Evolutionary conservation across 1,284 basidiomycete genomes (phyloP).

Genomic region (Apiotrichum brassicae): DNA sequence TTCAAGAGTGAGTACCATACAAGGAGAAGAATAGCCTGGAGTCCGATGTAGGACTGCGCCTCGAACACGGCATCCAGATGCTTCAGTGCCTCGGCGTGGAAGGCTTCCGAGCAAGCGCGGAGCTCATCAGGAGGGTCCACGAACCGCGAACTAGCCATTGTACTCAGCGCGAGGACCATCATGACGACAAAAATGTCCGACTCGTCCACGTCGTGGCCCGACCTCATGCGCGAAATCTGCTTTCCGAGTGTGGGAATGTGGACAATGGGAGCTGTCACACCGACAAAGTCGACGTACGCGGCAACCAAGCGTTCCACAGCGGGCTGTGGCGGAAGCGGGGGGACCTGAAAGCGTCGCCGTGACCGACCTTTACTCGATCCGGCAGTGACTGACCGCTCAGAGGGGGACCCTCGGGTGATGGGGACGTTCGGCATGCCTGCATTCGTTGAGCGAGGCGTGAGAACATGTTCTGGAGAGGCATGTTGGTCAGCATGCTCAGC

Average conservation of each 20-base stretch:
- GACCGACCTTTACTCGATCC: constrained; percentile 20
- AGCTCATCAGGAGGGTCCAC: constrained; percentile 48
- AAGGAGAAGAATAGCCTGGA: constrained; percentile 47
- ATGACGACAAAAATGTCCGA: constrained; percentile 48
- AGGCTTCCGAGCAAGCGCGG: constrained; percentile 47
- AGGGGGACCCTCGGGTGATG: constrained; percentile 6
- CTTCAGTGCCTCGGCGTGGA: constrained; percentile 48
- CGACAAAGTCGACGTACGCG: constrained; percentile 48
- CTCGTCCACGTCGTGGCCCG: constrained; percentile 39
- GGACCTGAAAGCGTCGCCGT: constrained; percentile 32
- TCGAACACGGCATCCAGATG: constrained; percentile 47
- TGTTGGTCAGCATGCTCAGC: constrained; percentile 8
- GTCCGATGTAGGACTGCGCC: constrained; percentile 44
- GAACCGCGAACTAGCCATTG: constrained; percentile 47
- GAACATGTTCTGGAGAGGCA: constrained; percentile 10
- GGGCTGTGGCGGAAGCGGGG: constrained; percentile 45
- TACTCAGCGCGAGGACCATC: constrained; percentile 48
- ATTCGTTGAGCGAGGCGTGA: constrained; percentile 19
- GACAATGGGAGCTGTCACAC: constrained; percentile 47
- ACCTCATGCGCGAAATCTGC: constrained; percentile 41
- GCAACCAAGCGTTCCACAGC: constrained; percentile 48
- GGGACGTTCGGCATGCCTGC: constrained; percentile 2
- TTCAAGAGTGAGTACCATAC: constrained; percentile 48
- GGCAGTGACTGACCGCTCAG: constrained; percentile 9
- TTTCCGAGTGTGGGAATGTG: constrained; percentile 47